These are phyloP conservation scores for Phaeodactylum tricornutum DNA, from an alignment of 108 stramenopile species.

Conservation along the genomic window DNA sequence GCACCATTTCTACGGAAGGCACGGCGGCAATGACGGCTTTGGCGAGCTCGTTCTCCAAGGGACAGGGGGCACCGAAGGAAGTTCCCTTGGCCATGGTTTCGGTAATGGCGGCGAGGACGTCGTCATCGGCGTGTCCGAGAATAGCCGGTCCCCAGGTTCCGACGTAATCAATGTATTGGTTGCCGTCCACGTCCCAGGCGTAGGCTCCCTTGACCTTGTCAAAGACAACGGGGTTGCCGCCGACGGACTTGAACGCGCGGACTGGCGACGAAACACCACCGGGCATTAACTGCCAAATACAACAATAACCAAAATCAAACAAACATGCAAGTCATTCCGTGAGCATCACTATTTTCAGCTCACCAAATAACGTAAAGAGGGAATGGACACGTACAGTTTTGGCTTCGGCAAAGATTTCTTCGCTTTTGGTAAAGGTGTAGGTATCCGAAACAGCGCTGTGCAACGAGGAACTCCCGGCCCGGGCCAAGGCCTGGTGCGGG, in stretches of 20 bases:
- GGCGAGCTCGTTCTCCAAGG: slow-evolving; percentile 93
- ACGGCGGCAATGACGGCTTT: slow-evolving; percentile 95
- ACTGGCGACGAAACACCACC: slow-evolving; percentile 97
- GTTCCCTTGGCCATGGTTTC: slow-evolving; percentile 95
- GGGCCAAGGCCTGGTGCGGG: no score
- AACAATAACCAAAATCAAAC: slow-evolving; percentile 4
- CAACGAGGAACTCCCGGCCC: no score
- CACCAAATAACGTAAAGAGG: neutral
- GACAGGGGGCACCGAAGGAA: slow-evolving; percentile 93
- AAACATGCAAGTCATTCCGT: no score
- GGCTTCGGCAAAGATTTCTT: slow-evolving; percentile 83
- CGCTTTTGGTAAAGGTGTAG: slow-evolving; percentile 79
- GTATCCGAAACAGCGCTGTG: no score
- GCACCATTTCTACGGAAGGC: slow-evolving; percentile 98
- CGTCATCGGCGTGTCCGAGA: slow-evolving; percentile 95
- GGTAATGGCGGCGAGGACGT: slow-evolving; percentile 87
- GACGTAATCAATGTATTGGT: slow-evolving; percentile 93
- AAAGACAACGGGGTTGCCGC: slow-evolving; percentile 96
- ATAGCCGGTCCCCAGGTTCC: slow-evolving; percentile 99
- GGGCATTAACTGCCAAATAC: slow-evolving; percentile 82
- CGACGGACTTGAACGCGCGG: slow-evolving; percentile 96
- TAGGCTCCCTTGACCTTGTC: slow-evolving; percentile 96
- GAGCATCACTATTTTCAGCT: neutral
- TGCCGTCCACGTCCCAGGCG: slow-evolving; percentile 99
- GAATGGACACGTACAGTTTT: slow-evolving; percentile 43